Conservation (phyloP, 2,329 filamentous ascomycete species). For the Xylariales sp. region DNA sequence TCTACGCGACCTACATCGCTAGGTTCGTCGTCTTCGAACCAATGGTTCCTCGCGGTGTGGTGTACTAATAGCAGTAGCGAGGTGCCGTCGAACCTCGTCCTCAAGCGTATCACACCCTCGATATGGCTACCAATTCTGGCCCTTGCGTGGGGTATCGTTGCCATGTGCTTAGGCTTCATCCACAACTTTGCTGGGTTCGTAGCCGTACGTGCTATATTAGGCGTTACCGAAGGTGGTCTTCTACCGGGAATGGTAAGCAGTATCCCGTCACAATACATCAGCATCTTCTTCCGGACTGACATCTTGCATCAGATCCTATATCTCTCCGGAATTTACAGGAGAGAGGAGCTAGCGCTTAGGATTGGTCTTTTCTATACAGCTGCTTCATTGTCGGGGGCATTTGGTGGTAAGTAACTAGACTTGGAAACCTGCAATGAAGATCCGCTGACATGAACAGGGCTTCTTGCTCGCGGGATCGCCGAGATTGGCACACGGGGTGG, state of each 20-base stretch:
- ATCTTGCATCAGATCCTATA: slow-evolving; percentile 48
- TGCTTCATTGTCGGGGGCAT: slow-evolving; percentile 60
- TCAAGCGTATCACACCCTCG: slow-evolving; percentile 56
- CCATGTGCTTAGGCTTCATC: slow-evolving; percentile 53
- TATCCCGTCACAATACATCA: neutral
- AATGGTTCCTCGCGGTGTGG: no score
- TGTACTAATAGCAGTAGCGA: slow-evolving; percentile 40
- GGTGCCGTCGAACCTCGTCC: slow-evolving; percentile 58
- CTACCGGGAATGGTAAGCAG: slow-evolving; percentile 60
- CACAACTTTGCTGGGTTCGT: slow-evolving; percentile 52
- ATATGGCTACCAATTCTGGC: slow-evolving; percentile 57
- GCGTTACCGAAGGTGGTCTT: slow-evolving; percentile 59
- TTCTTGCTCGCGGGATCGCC: slow-evolving; percentile 56
- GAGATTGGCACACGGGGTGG: slow-evolving; percentile 52
- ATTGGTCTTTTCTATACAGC: slow-evolving; percentile 67
- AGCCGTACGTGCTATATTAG: slow-evolving; percentile 56
- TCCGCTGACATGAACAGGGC: slow-evolving; percentile 27
- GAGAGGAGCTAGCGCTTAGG: slow-evolving; percentile 55
- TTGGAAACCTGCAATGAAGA: neutral
- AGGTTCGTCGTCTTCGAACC: slow-evolving; percentile 36
- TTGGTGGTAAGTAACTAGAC: slow-evolving; percentile 41
- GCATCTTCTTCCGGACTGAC: neutral
- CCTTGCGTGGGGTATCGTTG: slow-evolving; percentile 52
- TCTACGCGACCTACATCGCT: slow-evolving; percentile 60
- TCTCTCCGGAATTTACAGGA: slow-evolving; percentile 56